Evolutionary conservation across 2,329 filamentous ascomycete genomes (phyloP).

Genomic region (Aspergillus pseudoglaucus): DNA sequence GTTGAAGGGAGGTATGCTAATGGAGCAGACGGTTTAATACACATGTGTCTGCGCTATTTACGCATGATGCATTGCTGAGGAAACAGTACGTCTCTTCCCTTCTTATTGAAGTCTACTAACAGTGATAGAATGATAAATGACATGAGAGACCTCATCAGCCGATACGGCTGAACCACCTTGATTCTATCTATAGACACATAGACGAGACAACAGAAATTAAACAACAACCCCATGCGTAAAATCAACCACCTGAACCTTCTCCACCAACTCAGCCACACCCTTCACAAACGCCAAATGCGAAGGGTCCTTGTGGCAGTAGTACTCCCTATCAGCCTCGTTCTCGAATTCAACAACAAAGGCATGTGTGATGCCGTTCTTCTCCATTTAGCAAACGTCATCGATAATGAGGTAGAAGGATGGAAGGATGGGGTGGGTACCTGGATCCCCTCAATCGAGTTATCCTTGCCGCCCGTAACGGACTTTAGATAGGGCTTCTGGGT

Average conservation of each 20-base stretch:
- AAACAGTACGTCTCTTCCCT: slow-evolving; percentile 17
- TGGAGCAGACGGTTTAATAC: slow-evolving; percentile 26
- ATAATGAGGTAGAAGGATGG: not conserved
- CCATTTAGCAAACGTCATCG: not conserved
- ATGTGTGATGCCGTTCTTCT: slow-evolving; percentile 58
- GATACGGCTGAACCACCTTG: slow-evolving; percentile 11
- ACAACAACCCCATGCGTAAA: slow-evolving; percentile 18
- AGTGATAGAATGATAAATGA: slow-evolving; percentile 16
- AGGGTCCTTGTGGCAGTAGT: slow-evolving; percentile 62
- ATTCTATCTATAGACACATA: not conserved
- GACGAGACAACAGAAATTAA: not conserved
- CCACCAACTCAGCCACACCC: slow-evolving; percentile 24
- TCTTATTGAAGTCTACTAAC: slow-evolving; percentile 1
- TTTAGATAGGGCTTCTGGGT: slow-evolving; percentile 57
- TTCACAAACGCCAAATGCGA: slow-evolving; percentile 56
- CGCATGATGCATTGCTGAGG: slow-evolving; percentile 17
- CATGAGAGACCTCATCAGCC: slow-evolving; percentile 17
- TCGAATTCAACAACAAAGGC: slow-evolving; percentile 64
- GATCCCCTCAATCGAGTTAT: slow-evolving; percentile 56
- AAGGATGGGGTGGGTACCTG: slow-evolving; percentile 41
- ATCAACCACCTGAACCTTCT: slow-evolving; percentile 33
- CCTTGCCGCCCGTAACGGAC: slow-evolving; percentile 51
- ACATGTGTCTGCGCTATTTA: slow-evolving; percentile 29
- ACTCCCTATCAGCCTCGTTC: slow-evolving; percentile 57
- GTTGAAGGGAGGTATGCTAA: slow-evolving; percentile 1